Evolutionary conservation across 228 moss, liverwort and hornwort genomes (phyloP).

Genomic region (Sphagnum magellanicum): DNA sequence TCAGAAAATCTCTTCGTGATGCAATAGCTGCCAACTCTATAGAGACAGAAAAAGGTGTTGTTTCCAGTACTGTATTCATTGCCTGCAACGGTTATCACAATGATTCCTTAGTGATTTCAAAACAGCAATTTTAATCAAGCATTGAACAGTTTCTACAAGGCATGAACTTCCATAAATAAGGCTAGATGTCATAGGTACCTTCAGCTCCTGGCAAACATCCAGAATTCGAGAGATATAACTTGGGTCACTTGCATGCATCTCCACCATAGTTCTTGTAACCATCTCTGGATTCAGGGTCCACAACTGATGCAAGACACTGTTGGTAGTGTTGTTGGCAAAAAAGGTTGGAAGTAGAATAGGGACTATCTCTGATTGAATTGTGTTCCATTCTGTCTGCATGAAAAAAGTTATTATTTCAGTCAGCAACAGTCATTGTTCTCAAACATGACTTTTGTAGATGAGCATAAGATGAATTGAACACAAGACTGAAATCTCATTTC

Average conservation of each 20-base stretch:
- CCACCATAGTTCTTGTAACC: slow-evolving; percentile 73
- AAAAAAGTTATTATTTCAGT: neutral
- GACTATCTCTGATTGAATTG: slow-evolving; percentile 74
- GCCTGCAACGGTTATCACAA: slow-evolving; percentile 16
- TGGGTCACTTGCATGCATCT: slow-evolving; percentile 71
- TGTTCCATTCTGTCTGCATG: slow-evolving; percentile 73
- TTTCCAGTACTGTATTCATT: slow-evolving; percentile 53
- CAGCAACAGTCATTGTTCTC: neutral
- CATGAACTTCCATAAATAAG: too few relatives aligned
- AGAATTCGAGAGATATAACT: slow-evolving; percentile 57
- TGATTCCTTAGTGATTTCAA: too few relatives aligned
- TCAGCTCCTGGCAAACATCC: slow-evolving; percentile 80
- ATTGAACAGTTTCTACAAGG: slow-evolving; percentile 1
- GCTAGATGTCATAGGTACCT: slow-evolving; percentile 29
- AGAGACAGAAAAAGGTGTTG: slow-evolving; percentile 55
- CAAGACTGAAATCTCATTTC: too few relatives aligned
- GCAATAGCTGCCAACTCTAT: slow-evolving; percentile 56
- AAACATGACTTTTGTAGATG: neutral
- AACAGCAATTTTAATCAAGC: neutral
- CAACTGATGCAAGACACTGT: slow-evolving; percentile 61
- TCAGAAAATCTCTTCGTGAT: slow-evolving; percentile 53
- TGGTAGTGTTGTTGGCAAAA: slow-evolving; percentile 63
- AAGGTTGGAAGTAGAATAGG: slow-evolving; percentile 69
- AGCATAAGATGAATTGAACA: too few relatives aligned
- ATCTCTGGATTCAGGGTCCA: slow-evolving; percentile 72